phyloP scores from a whole-genome alignment of 495 filamentous ascomycete genomes.

The Saxophila tyrrhenica region DNA sequence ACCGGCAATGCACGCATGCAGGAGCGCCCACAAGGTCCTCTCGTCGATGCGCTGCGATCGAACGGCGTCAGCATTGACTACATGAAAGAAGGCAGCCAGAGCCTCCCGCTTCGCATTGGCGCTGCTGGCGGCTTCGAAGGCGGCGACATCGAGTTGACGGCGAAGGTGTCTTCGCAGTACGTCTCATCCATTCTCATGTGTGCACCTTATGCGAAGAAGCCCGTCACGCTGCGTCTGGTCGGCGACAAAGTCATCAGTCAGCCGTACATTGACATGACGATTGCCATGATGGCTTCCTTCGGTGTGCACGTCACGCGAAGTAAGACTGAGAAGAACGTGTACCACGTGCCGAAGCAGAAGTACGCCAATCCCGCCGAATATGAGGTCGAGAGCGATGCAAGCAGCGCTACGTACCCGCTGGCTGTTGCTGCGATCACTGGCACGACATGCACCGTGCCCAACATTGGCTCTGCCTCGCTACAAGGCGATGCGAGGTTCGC shows the following conservation, averaged over 20 bases:
- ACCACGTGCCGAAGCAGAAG: constrained; percentile 77
- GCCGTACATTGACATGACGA: constrained; percentile 97
- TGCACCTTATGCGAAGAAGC: constrained; percentile 88
- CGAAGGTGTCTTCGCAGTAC: constrained; percentile 93
- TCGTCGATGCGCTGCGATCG: constrained; percentile 79
- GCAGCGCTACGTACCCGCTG: constrained; percentile 92
- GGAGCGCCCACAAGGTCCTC: constrained; percentile 77
- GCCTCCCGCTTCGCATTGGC: constrained; percentile 71
- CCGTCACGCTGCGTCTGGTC: constrained; percentile 78
- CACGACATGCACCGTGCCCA: constrained; percentile 87
- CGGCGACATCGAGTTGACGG: constrained; percentile 80
- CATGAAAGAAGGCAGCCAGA: constrained; percentile 48
- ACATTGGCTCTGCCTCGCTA: constrained; percentile 82
- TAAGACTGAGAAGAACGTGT: constrained; percentile 69
- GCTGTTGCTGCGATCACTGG: constrained; percentile 91
- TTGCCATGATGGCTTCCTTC: constrained; percentile 92
- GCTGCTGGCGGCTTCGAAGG: constrained; percentile 82
- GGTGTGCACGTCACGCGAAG: constrained; percentile 70
- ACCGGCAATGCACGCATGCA: constrained; percentile 98
- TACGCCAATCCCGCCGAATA: constrained; percentile 84
- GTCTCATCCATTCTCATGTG: constrained; percentile 96
- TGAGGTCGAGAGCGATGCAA: constrained; percentile 91
- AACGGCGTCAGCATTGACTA: constrained; percentile 81
- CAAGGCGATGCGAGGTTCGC: constrained; percentile 96
- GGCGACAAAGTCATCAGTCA: constrained; percentile 95